These are phyloP conservation scores for Senna tora DNA, from an alignment of 306 rosid genomes.

Conservation along the genomic window DNA sequence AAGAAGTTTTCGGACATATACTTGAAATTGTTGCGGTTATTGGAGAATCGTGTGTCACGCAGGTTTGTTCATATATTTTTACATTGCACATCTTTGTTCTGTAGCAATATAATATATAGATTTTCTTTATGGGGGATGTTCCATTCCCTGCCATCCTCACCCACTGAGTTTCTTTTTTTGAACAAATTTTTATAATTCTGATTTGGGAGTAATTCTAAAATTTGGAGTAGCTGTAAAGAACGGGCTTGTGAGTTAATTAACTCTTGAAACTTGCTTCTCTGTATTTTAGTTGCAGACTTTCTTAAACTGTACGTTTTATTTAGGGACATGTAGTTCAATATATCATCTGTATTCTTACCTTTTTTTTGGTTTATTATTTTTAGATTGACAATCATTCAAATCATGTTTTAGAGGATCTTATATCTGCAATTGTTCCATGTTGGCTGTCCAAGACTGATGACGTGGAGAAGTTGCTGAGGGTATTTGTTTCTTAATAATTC, in stretches of 20 bases:
- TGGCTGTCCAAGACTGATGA: slow-evolving; percentile 76
- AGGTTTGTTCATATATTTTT: slow-evolving; percentile 58
- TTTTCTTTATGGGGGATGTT: neutral
- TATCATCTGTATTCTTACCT: slow-evolving; percentile 11
- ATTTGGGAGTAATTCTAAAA: slow-evolving; percentile 16
- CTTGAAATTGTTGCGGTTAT: slow-evolving; percentile 67
- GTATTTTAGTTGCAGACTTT: neutral
- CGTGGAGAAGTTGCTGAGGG: slow-evolving; percentile 73
- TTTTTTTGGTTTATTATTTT: slow-evolving; percentile 34
- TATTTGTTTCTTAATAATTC: slow-evolving; percentile 38
- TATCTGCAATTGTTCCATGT: slow-evolving; percentile 87
- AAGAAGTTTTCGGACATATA: slow-evolving; percentile 61
- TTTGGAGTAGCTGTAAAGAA: slow-evolving; percentile 1
- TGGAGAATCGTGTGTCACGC: slow-evolving; percentile 77
- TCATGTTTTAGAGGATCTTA: slow-evolving; percentile 79
- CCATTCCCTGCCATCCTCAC: neutral
- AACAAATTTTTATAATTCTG: slow-evolving; percentile 1
- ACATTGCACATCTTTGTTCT: slow-evolving; percentile 2
- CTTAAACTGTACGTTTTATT: neutral
- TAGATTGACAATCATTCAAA: slow-evolving; percentile 82
- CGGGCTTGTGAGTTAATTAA: slow-evolving; percentile 14
- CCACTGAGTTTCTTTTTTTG: slow-evolving; percentile 1
- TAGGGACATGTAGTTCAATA: slow-evolving; percentile 3
- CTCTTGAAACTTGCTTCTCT: slow-evolving; percentile 1
- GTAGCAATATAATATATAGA: neutral